A percentile compares a stretch with the other conserved stretches of the same genome.
Evolutionary conservation across 805 yeast genomes (phyloP).

Genomic region (Tetrapisispora arboricola): DNA sequence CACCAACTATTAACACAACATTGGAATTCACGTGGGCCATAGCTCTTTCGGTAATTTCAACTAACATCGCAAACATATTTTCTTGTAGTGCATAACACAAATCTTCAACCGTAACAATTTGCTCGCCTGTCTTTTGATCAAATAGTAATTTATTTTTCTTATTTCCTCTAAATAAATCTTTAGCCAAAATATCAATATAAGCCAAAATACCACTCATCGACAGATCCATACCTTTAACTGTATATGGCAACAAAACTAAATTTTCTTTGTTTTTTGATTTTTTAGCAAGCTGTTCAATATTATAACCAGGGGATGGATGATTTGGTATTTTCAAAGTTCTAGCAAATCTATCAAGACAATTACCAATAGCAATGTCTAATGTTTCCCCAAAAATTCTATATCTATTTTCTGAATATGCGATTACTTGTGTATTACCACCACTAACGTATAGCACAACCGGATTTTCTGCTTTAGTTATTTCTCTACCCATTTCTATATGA

Average conservation of each 20-base stretch:
- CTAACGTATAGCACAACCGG: constrained; percentile 96
- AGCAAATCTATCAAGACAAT: constrained; percentile 93
- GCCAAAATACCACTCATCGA: constrained; percentile 95
- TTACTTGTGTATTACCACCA: constrained; percentile 97
- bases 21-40: constrained; percentile 91
- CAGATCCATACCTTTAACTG: constrained; percentile 97
- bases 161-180: constrained; percentile 45
- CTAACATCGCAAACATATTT: constrained; percentile 87
- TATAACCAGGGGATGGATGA: constrained; percentile 95
- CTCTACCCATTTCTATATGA: constrained; percentile 98
- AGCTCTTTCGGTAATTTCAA: constrained; percentile 95
- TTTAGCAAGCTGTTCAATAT: constrained; percentile 89
- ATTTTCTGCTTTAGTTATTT: constrained; percentile 93
- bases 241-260: constrained; percentile 76
- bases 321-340: constrained; percentile 80
- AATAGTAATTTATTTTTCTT: constrained; percentile 32
- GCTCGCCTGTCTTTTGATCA: constrained; percentile 32
- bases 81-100: constrained; percentile 90
- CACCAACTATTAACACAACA: constrained; percentile 93
- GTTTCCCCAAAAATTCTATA: constrained; percentile 99
- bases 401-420: constrained; percentile 88
- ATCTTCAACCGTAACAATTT: constrained; percentile 66
- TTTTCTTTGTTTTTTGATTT: constrained; percentile 36
- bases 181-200: constrained; percentile 69
- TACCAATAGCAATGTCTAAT: constrained; percentile 93